Evolutionary conservation across 2,329 filamentous ascomycete species (phyloP).

Genomic region (Chrysoporthe puriensis): DNA sequence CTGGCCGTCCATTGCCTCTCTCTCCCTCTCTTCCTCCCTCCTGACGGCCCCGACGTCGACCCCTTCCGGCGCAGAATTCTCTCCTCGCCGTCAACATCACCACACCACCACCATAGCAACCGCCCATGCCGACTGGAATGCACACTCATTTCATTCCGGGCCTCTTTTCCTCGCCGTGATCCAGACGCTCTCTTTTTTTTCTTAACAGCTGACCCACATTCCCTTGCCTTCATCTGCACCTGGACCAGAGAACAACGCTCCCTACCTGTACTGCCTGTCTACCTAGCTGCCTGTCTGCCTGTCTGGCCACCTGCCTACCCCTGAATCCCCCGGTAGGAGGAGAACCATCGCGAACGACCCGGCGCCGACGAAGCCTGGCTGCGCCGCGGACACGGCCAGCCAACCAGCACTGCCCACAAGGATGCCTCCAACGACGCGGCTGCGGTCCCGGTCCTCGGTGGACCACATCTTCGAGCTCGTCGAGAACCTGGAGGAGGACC

Average conservation of each 20-base stretch:
- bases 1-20: no score
- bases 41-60: neutral
- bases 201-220: neutral
- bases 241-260: neutral
- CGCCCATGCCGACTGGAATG: constrained; percentile 5
- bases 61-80: neutral
- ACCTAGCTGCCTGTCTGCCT: no score
- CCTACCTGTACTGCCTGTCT: neutral
- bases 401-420: neutral
- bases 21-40: neutral
- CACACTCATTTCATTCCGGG: neutral
- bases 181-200: neutral
- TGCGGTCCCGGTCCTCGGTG: constrained; percentile 36
- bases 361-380: neutral
- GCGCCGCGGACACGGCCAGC: neutral
- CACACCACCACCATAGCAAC: neutral
- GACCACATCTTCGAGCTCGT: constrained; percentile 38
- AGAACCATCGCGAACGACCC: neutral
- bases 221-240: neutral
- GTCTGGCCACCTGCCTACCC: neutral
- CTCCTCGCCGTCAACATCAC: neutral
- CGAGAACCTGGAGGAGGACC: constrained; percentile 35
- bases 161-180: neutral
- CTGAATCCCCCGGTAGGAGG: neutral
- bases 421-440: constrained; percentile 31